Evolutionary conservation across 78 protist genomes (phyloP), one percentile per base, ranked within the genome.

Genomic region (Dictyostelium purpureum): DNA sequence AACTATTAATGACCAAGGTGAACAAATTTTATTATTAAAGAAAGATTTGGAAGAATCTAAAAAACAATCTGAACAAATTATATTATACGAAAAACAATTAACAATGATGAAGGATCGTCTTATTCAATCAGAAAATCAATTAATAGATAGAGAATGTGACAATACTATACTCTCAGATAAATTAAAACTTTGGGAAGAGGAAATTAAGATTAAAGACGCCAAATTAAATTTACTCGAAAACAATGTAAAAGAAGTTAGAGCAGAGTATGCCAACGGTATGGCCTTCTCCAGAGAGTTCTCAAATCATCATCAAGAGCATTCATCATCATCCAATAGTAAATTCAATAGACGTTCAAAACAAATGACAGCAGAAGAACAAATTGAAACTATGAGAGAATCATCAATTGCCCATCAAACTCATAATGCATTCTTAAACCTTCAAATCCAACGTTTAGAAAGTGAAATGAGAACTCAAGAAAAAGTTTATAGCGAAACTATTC

Each of bases 341-440:
- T 52, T 38, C 45, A 73, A 45, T 61, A 59, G 82, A 31, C 71
- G 51, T 61, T 85, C 92, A 7, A 70, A 74, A 74, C 38, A 26
- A 67, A 19, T 85, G 21, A 28, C 80, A 9, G 43, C 92, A 4
- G 92, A 85, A 45, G 92, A 85, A 57, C 92, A 74, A 59, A 73
- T 85, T 33, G 92, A 85, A 38, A 73, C 40, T 35, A 74, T 85
- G 76, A 52, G 92, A 47, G 92, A 85, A n/a, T 37, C 59, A 28
- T 85, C 92, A 31, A 85, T 85, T 38, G 92, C 92, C 5, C 92
- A 85, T 85, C 92, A 85, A 61, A 73, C 92, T 35, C 92, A 85
- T 35, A 85, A 85, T 45, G 92, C 92, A 10, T 85, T 85, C 37
- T 57, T 85, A 4, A 73, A 73, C 35, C 54, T 75, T 5, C 92